Evolutionary conservation across 1,139 yeast species (phyloP).

Genomic region (Sugiyamaella paludigena): DNA sequence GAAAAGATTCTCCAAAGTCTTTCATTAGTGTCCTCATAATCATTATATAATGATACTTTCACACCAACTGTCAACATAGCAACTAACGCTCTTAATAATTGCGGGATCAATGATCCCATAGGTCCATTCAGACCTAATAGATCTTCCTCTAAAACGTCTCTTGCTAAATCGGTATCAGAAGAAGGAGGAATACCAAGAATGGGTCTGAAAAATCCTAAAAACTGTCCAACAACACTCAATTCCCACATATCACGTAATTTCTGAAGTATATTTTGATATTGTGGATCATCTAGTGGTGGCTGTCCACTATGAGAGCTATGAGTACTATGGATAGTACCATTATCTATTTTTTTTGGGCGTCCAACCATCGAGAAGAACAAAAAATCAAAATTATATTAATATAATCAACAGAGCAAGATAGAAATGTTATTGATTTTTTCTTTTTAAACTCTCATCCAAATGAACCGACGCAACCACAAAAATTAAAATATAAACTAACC

Average conservation of each 20-base stretch:
- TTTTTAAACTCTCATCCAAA: too few relatives aligned
- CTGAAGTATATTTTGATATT: constrained; percentile 22
- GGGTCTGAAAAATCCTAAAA: constrained; percentile 28
- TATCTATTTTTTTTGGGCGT: too few relatives aligned
- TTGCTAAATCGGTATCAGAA: constrained; percentile 23
- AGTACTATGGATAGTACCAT: too few relatives aligned
- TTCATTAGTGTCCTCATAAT: constrained; percentile 13
- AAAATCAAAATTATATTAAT: too few relatives aligned
- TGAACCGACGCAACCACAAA: too few relatives aligned
- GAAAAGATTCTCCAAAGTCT: constrained; percentile 19
- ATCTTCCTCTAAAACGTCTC: constrained; percentile 35
- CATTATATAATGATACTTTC: constrained; percentile 9
- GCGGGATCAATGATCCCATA: constrained; percentile 14
- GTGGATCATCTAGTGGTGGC: constrained; percentile 27
- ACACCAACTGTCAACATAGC: constrained; percentile 12
- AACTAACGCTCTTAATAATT: constrained; percentile 10
- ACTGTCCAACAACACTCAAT: constrained; percentile 30
- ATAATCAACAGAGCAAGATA: too few relatives aligned
- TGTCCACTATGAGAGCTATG: neutral
- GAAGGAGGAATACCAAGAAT: constrained; percentile 24
- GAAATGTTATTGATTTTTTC: too few relatives aligned
- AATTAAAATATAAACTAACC: too few relatives aligned
- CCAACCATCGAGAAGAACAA: too few relatives aligned
- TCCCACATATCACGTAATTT: constrained; percentile 32
- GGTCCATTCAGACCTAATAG: constrained; percentile 27